These are phyloP conservation scores for Phytophthora sp. DNA, from an alignment of 352 stramenopile species.

Conservation along the genomic window DNA sequence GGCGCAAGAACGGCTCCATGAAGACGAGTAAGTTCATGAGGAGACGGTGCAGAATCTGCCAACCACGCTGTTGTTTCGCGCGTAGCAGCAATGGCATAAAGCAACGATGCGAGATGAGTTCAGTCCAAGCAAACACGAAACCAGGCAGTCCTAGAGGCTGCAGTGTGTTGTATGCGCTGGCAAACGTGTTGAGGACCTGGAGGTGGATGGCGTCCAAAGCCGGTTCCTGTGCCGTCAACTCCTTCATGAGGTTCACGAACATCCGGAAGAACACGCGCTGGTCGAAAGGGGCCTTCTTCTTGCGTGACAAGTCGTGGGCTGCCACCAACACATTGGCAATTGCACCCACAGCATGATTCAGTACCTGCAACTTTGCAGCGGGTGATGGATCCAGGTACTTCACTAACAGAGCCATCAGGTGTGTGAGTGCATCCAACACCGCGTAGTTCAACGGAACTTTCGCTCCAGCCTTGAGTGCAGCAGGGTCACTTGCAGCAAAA, in stretches of 20 bases:
- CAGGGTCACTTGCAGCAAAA: conserved; percentile 45
- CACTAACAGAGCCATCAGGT: conserved; percentile 96
- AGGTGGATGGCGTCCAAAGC: conserved; percentile 94
- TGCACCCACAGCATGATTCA: conserved; percentile 96
- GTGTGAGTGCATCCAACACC: conserved; percentile 96
- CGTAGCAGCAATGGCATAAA: conserved; percentile 98
- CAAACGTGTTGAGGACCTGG: conserved; percentile 97
- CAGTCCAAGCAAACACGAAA: conserved; percentile 99
- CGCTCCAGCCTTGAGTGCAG: conserved; percentile 42
- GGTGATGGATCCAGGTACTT: conserved; percentile 92
- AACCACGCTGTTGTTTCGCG: conserved; percentile 95
- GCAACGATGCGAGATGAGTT: conserved; percentile 97
- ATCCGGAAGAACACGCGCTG: conserved; percentile 99
- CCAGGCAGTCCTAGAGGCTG: conserved; percentile 95
- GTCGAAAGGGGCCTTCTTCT: conserved; percentile 93
- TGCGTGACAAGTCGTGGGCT: conserved; percentile 77
- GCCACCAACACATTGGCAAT: conserved; percentile 95
- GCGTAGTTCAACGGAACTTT: conserved; percentile 90
- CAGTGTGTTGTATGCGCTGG: conserved; percentile 96
- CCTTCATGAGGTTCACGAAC: conserved; percentile 97
- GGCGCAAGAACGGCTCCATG: conserved; percentile 95
- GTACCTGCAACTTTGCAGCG: conserved; percentile 82
- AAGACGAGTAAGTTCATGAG: conserved; percentile 98
- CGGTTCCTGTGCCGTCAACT: conserved; percentile 95
- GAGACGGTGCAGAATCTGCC: conserved; percentile 97